phyloP scores from a whole-genome alignment of 2,329 filamentous ascomycete genomes.

The Lecanicillium sp. region DNA sequence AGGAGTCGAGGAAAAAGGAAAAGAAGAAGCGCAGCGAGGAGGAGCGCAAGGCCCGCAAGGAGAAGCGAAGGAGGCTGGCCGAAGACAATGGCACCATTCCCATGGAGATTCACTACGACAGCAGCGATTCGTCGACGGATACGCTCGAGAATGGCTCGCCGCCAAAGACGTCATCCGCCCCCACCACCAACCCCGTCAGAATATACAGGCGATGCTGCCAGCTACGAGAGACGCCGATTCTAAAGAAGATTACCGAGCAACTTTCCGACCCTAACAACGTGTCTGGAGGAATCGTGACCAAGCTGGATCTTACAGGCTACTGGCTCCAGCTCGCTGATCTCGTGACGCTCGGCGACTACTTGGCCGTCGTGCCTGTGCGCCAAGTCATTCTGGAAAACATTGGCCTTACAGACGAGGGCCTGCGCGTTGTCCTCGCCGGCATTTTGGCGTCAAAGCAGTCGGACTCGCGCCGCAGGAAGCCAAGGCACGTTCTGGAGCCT shows the following conservation, averaged over 20 bases:
- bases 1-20: slow-evolving; percentile 68
- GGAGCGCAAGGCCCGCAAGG: slow-evolving; percentile 84
- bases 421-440: slow-evolving; percentile 79
- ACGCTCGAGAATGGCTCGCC: slow-evolving; percentile 11
- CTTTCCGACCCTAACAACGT: slow-evolving; percentile 64
- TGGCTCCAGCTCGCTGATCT: slow-evolving; percentile 77
- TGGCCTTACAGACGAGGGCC: slow-evolving; percentile 76
- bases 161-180: slow-evolving; percentile 32
- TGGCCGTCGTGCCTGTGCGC: slow-evolving; percentile 85
- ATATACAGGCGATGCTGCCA: slow-evolving; percentile 96
- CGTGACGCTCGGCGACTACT: slow-evolving; percentile 82
- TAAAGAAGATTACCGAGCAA: slow-evolving; percentile 88
- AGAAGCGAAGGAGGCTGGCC: slow-evolving; percentile 76
- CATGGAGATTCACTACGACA: slow-evolving; percentile 70
- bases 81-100: slow-evolving; percentile 84
- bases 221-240: slow-evolving; percentile 80
- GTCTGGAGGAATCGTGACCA: slow-evolving; percentile 67
- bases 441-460: slow-evolving; percentile 71
- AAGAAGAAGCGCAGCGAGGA: slow-evolving; percentile 95
- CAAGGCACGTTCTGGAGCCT: slow-evolving; percentile 31
- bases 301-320: slow-evolving; percentile 78
- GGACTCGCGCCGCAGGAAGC: slow-evolving; percentile 45
- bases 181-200: slow-evolving; percentile 83
- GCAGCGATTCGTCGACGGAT: slow-evolving; percentile 49
- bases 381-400: slow-evolving; percentile 83